Conservation (phyloP, 768 basidiomycete genomes). For the Boletus edulis region DNA sequence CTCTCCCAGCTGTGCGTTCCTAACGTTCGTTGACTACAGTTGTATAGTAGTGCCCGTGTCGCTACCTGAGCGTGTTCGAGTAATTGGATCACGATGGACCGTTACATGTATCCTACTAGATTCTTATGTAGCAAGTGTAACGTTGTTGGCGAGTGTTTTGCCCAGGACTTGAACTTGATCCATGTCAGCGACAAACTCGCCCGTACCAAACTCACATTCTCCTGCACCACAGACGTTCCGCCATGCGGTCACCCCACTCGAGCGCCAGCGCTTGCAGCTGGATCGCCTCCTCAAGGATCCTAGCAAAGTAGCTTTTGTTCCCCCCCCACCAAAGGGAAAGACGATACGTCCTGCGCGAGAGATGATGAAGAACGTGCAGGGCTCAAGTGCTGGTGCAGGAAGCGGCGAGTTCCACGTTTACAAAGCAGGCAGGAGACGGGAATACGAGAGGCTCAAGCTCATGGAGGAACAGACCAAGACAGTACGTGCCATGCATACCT, state of each 20-base stretch:
- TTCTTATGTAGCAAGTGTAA: not conserved
- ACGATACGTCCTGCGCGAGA: slow-evolving; percentile 77
- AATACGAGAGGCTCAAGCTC: slow-evolving; percentile 91
- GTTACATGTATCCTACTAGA: slow-evolving; percentile 11
- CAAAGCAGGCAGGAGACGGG: slow-evolving; percentile 89
- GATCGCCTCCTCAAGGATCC: slow-evolving; percentile 91
- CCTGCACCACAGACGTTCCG: slow-evolving; percentile 32
- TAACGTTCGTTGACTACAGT: slow-evolving; percentile 18
- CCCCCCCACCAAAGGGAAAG: slow-evolving; percentile 80
- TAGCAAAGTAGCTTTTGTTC: slow-evolving; percentile 74
- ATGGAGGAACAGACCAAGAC: slow-evolving; percentile 81
- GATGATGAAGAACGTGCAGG: slow-evolving; percentile 99
- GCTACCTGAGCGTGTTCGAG: not conserved
- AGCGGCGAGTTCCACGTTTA: slow-evolving; percentile 99
- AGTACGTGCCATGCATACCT: slow-evolving; percentile 41
- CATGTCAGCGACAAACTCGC: slow-evolving; percentile 33
- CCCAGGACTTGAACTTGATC: slow-evolving; percentile 1
- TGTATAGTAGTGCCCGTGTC: slow-evolving; percentile 16
- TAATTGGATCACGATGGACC: not conserved
- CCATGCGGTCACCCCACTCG: slow-evolving; percentile 51
- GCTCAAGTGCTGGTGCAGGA: slow-evolving; percentile 95
- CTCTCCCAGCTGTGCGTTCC: not conserved
- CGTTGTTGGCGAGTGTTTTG: slow-evolving; percentile 25
- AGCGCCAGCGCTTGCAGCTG: slow-evolving; percentile 63
- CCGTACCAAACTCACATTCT: slow-evolving; percentile 28